Conservation (phyloP, 139 green algal genomes). For the Tetraselmis striata region DNA sequence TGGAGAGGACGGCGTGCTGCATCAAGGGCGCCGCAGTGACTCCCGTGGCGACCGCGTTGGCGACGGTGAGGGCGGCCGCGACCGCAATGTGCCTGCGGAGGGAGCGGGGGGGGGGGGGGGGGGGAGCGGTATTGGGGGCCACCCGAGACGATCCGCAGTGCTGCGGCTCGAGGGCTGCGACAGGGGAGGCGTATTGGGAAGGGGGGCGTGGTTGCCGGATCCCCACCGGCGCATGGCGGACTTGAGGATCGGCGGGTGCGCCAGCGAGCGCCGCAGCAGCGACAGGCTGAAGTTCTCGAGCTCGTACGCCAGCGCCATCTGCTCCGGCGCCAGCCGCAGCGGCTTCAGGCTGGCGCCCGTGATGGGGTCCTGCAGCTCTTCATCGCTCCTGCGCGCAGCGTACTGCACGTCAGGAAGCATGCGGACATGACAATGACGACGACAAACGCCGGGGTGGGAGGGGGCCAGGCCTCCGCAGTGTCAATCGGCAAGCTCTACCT, state of each 20-base stretch:
- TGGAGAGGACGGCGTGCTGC: not conserved
- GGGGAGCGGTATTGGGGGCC: not conserved
- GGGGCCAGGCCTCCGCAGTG: no score
- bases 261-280: not conserved
- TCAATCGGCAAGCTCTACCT: no score
- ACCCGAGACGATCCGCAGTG: not conserved
- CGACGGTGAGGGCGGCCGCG: not conserved
- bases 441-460: no score
- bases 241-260: not conserved
- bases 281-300: not conserved
- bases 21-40: not conserved
- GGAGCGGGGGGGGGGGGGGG: no score
- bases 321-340: not conserved
- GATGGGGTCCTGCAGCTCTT: not conserved
- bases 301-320: not conserved
- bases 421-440: no score
- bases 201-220: no score
- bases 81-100: not conserved
- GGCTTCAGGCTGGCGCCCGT: not conserved
- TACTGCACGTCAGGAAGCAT: no score
- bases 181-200: no score
- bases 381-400: not conserved
- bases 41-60: not conserved
- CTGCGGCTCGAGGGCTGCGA: not conserved
- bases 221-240: not conserved